These are phyloP conservation scores for Lentinula detonsa DNA, from an alignment of 768 basidiomycete genomes.

Conservation along the genomic window DNA sequence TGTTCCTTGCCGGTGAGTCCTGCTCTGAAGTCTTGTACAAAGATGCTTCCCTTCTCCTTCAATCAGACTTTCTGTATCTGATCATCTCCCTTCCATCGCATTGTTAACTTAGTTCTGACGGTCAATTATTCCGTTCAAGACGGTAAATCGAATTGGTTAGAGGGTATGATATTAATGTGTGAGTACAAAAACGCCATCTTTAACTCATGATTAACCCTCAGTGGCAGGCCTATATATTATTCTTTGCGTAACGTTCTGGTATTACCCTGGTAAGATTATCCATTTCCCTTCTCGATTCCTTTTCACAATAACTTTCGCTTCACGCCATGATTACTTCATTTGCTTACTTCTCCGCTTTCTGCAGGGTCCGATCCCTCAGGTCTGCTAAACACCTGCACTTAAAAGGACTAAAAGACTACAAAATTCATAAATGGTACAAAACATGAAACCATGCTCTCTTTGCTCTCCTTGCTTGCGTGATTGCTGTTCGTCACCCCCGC, in stretches of 20 bases:
- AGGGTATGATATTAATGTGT: constrained; percentile 56
- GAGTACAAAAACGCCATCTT: constrained; percentile 13
- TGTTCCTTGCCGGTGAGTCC: constrained; percentile 24
- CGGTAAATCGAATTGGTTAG: constrained; percentile 57
- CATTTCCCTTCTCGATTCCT: background rate
- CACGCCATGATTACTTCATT: background rate
- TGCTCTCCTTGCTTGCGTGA: background rate
- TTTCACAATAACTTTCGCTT: background rate
- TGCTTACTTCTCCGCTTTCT: background rate
- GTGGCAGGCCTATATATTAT: constrained; percentile 62
- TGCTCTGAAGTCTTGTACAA: background rate
- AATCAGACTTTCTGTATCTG: background rate
- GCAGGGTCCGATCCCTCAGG: constrained; percentile 4
- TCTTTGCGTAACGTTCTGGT: constrained; percentile 67
- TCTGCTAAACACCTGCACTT: background rate
- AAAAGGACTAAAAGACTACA: background rate
- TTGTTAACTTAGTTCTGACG: constrained; percentile 38
- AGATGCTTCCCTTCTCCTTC: background rate
- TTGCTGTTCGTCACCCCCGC: too few relatives aligned
- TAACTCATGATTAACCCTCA: background rate
- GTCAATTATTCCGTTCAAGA: constrained; percentile 61
- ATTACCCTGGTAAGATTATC: constrained; percentile 31
- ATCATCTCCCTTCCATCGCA: background rate
- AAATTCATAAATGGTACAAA: background rate
- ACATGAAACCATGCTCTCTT: background rate